A percentile compares a stretch with the other conserved stretches of the same genome.
Conservation (phyloP, 192 early-diverging fungal species). For the Backusella psychrophila region DNA sequence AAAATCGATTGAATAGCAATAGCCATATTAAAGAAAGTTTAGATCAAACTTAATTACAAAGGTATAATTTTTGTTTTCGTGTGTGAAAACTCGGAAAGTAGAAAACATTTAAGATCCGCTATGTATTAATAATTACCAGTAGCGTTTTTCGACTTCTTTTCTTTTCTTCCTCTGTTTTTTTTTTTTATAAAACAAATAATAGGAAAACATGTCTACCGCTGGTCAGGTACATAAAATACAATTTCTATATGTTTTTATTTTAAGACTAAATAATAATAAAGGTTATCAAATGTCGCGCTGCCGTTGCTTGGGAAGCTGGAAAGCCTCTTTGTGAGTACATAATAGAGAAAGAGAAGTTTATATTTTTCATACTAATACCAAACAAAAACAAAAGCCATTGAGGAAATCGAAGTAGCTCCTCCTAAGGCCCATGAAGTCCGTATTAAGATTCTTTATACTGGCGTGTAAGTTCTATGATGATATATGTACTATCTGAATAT, state of each 20-base stretch:
- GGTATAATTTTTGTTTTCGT: background rate
- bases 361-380: background rate
- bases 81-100: background rate
- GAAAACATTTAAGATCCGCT: background rate
- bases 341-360: background rate
- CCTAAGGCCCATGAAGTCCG: slow-evolving; percentile 94
- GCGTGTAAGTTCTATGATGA: slow-evolving; percentile 54
- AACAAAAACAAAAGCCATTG: slow-evolving; percentile 61
- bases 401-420: slow-evolving; percentile 92
- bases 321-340: slow-evolving; percentile 85
- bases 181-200: background rate
- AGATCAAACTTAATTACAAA: background rate
- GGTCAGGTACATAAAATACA: slow-evolving; percentile 13
- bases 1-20: background rate
- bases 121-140: background rate
- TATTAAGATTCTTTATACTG: slow-evolving; percentile 88
- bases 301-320: slow-evolving; percentile 91
- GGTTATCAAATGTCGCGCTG: slow-evolving; percentile 83
- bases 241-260: background rate
- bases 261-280: background rate
- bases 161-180: background rate
- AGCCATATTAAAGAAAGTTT: background rate
- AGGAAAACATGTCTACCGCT: slow-evolving; percentile 19
- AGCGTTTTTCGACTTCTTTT: background rate
- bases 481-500: background rate